Evolutionary conservation across 2,329 filamentous ascomycete genomes (phyloP).

Genomic region (Calonectria crousiana): DNA sequence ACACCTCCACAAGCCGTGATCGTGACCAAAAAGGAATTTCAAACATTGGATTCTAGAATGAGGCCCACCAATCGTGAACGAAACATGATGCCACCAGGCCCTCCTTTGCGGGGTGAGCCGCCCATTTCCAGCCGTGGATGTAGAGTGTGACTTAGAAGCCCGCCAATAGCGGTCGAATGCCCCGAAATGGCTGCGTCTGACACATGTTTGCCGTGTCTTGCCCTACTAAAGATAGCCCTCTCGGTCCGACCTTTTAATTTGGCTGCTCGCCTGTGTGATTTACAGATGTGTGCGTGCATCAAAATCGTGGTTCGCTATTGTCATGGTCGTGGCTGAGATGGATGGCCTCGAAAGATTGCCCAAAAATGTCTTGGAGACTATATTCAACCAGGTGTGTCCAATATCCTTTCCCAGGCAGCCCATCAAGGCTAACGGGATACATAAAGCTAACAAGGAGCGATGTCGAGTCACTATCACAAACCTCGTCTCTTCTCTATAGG

Average conservation of each 20-base stretch:
- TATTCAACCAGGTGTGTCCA: not conserved
- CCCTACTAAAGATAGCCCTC: not conserved
- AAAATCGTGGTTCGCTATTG: not conserved
- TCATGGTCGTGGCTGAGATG: not conserved
- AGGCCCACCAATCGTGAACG: not conserved
- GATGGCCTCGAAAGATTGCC: not conserved
- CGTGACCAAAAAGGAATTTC: conserved; percentile 11
- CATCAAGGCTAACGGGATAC: not conserved
- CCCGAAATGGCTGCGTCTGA: not conserved
- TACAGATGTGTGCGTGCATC: not conserved
- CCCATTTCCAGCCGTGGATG: not conserved
- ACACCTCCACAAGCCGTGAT: not conserved
- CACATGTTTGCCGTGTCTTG: not conserved
- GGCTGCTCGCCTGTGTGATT: not conserved
- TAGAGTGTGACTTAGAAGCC: conserved; percentile 1
- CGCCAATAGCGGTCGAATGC: not conserved
- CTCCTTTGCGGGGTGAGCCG: not conserved
- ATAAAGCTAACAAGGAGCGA: not conserved
- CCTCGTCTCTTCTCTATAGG: not conserved
- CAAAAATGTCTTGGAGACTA: not conserved
- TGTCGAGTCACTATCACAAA: not conserved
- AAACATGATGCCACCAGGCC: not conserved
- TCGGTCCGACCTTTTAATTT: not conserved
- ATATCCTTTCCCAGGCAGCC: not conserved
- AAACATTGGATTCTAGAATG: not conserved